Evolutionary conservation across 129 eudicot species (phyloP).

Genomic region (Kitagawia praeruptora): DNA sequence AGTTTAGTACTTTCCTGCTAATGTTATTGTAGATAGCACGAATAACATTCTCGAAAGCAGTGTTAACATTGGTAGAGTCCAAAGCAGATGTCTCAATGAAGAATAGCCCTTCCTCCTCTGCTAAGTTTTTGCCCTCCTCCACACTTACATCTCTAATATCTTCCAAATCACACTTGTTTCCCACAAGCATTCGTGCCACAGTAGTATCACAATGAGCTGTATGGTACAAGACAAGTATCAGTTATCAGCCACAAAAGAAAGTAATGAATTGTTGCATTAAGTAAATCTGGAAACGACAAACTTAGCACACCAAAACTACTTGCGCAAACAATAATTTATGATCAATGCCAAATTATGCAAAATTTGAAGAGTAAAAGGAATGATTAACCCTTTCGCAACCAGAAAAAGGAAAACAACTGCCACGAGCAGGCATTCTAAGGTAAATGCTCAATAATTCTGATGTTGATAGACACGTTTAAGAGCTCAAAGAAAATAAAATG

Average conservation of each 20-base stretch:
- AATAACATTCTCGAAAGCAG: conserved; percentile 77
- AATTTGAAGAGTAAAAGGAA: neutral
- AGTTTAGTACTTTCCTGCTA: conserved; percentile 67
- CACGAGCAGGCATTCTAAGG: neutral
- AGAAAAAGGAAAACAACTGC: neutral
- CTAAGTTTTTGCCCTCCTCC: conserved; percentile 70
- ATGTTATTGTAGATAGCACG: conserved; percentile 53
- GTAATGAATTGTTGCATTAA: neutral
- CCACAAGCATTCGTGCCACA: conserved; percentile 70
- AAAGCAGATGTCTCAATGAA: conserved; percentile 91
- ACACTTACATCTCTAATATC: conserved; percentile 62
- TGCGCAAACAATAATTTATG: neutral
- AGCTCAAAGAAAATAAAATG: neutral
- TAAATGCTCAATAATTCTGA: neutral
- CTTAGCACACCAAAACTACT: neutral
- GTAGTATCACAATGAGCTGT: conserved; percentile 90
- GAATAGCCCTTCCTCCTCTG: conserved; percentile 79
- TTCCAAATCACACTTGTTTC: conserved; percentile 80
- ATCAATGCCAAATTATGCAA: neutral
- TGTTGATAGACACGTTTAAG: neutral
- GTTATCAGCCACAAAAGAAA: neutral
- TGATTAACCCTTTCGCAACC: neutral
- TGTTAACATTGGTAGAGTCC: conserved; percentile 61
- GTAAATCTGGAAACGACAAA: neutral
- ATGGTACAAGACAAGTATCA: conserved; percentile 2